Evolutionary conservation across 225 moss, liverwort and hornwort genomes (phyloP).

Genomic region (Marchantia polymorpha): DNA sequence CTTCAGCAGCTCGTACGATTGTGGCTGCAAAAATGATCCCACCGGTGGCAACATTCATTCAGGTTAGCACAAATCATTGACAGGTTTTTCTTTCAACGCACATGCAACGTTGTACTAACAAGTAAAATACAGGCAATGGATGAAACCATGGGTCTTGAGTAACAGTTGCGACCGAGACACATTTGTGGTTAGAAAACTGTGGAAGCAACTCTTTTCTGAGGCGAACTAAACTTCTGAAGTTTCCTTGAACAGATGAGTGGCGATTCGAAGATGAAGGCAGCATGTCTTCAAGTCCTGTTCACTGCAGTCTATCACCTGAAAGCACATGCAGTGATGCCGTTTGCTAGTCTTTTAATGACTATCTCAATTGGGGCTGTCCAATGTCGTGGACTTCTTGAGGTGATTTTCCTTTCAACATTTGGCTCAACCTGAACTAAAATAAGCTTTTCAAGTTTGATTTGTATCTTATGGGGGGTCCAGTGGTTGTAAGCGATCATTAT

Average conservation of each 20-base stretch:
- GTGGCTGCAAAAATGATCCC: slow-evolving; percentile 65
- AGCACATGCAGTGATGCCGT: slow-evolving; percentile 59
- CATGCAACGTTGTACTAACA: too few relatives aligned
- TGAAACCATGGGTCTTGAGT: too few relatives aligned
- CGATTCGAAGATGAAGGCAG: slow-evolving; percentile 53
- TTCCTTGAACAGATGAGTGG: slow-evolving; percentile 42
- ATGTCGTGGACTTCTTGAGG: slow-evolving; percentile 62
- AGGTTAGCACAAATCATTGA: slow-evolving; percentile 33
- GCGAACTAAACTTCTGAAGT: background rate
- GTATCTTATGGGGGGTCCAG: too few relatives aligned
- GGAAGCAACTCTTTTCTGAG: too few relatives aligned
- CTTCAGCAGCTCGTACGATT: slow-evolving; percentile 45
- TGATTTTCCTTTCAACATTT: slow-evolving; percentile 9
- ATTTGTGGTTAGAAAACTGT: too few relatives aligned
- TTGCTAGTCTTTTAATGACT: slow-evolving; percentile 62
- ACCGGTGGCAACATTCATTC: slow-evolving; percentile 58
- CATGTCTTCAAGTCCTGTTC: slow-evolving; percentile 91
- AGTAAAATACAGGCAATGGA: too few relatives aligned
- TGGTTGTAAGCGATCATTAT: too few relatives aligned
- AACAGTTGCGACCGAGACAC: too few relatives aligned
- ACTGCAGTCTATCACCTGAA: slow-evolving; percentile 89
- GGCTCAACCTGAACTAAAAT: background rate
- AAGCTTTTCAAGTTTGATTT: too few relatives aligned
- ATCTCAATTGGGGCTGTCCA: slow-evolving; percentile 56
- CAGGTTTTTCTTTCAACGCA: too few relatives aligned